Evolutionary conservation across 2,329 filamentous ascomycete genomes (phyloP).

Genomic region (Pezicula radicicola): DNA sequence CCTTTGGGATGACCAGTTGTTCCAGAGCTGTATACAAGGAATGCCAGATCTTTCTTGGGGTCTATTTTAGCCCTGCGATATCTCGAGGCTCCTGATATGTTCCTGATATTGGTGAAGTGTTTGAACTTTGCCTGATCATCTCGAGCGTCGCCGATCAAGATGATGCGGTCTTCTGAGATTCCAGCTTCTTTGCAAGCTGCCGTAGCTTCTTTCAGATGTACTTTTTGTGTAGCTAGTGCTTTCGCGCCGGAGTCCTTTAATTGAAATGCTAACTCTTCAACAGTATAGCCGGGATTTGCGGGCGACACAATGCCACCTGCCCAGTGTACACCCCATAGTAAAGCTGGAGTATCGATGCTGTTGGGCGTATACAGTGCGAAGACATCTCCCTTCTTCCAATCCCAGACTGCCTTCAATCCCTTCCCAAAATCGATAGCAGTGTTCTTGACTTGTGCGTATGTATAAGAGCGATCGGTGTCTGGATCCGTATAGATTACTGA

Average conservation of each 20-base stretch:
- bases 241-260: constrained; percentile 75
- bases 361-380: constrained; percentile 83
- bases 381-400: constrained; percentile 82
- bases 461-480: constrained; percentile 66
- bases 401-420: constrained; percentile 70
- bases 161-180: constrained; percentile 67
- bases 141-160: constrained; percentile 69
- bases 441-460: constrained; percentile 62
- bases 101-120: constrained; percentile 71
- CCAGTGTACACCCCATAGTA: constrained; percentile 80
- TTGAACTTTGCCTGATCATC: constrained; percentile 58
- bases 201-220: constrained; percentile 60
- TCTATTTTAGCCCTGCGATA: constrained; percentile 61
- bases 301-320: constrained; percentile 80
- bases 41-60: constrained; percentile 71
- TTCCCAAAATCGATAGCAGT: constrained; percentile 74
- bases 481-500: constrained; percentile 77
- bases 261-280: constrained; percentile 80
- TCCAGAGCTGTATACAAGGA: constrained; percentile 83
- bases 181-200: constrained; percentile 69
- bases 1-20: constrained; percentile 92
- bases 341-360: constrained; percentile 73
- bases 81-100: constrained; percentile 56
- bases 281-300: constrained; percentile 84
- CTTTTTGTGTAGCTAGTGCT: constrained; percentile 70